phyloP scores from a whole-genome alignment of 164 flowering plant species.

The Saururus chinensis region DNA sequence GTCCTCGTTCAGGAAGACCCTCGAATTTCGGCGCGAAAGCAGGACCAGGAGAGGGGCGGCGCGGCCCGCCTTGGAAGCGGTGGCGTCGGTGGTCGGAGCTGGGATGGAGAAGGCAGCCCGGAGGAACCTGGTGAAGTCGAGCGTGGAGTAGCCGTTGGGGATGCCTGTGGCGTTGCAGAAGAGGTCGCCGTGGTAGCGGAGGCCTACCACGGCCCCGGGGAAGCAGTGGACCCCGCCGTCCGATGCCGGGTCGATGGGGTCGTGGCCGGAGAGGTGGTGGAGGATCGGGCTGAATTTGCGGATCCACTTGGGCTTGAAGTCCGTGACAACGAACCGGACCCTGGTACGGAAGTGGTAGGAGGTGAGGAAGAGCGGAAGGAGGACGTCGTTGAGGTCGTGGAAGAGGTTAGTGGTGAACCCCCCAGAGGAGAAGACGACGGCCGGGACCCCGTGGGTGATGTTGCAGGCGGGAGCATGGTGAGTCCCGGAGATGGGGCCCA shows the following conservation, averaged over 20 bases:
- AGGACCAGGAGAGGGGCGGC: conserved; percentile 12
- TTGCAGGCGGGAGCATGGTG: background rate
- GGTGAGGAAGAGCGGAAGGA: conserved; percentile 21
- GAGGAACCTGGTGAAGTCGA: conserved; percentile 10
- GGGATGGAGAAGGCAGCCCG: conserved; percentile 1
- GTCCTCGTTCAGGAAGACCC: conserved; percentile 19
- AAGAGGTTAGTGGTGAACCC: conserved; percentile 20
- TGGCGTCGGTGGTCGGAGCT: background rate
- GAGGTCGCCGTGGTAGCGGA: conserved; percentile 6
- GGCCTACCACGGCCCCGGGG: conserved; percentile 17
- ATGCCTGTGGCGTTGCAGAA: background rate
- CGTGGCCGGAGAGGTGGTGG: conserved; percentile 8
- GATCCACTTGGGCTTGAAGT: conserved; percentile 9
- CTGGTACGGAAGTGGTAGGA: conserved; percentile 8
- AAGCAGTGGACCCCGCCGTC: conserved; percentile 17
- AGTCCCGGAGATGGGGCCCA: background rate
- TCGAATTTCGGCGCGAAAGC: conserved; percentile 14
- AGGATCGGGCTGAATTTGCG: conserved; percentile 14
- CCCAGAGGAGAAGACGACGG: conserved; percentile 18
- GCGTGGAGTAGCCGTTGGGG: conserved; percentile 7
- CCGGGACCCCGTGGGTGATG: conserved; percentile 10
- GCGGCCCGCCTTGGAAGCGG: background rate
- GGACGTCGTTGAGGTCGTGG: conserved; percentile 20
- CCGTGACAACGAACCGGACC: conserved; percentile 15
- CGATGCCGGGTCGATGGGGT: conserved; percentile 16